Evolutionary conservation across 1,284 basidiomycete genomes (phyloP).

Genomic region (Fistulinella staudtii): DNA sequence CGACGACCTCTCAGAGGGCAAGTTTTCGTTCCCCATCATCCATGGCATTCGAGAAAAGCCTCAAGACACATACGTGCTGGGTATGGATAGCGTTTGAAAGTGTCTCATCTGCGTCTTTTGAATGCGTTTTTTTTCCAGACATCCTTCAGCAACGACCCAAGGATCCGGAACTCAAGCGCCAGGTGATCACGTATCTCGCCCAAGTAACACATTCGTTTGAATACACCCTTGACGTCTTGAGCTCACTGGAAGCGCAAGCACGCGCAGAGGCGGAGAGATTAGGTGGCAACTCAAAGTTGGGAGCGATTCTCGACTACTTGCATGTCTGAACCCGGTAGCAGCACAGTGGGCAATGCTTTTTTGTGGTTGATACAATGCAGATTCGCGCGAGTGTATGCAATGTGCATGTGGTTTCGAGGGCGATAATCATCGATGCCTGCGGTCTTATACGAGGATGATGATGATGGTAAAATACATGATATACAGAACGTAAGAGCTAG

Average conservation of each 20-base stretch:
- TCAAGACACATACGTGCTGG: constrained; percentile 75
- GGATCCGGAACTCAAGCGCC: constrained; percentile 71
- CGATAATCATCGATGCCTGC: too few relatives aligned
- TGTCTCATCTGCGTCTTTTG: neutral
- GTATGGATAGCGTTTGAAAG: constrained; percentile 45
- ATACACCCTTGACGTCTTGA: constrained; percentile 61
- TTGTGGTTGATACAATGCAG: too few relatives aligned
- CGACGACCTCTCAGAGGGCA: constrained; percentile 93
- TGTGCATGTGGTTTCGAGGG: too few relatives aligned
- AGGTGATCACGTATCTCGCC: constrained; percentile 74
- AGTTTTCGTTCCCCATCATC: constrained; percentile 93
- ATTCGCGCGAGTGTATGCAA: too few relatives aligned
- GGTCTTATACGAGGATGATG: too few relatives aligned
- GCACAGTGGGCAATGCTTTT: too few relatives aligned
- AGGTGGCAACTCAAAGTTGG: constrained; percentile 24
- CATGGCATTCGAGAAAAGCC: constrained; percentile 80
- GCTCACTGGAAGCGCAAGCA: constrained; percentile 49
- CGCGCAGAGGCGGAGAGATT: constrained; percentile 24
- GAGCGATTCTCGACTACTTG: constrained; percentile 23
- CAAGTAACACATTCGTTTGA: constrained; percentile 66
- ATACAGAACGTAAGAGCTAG: too few relatives aligned
- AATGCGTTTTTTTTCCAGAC: constrained; percentile 43
- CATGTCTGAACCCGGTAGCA: constrained; percentile 1
- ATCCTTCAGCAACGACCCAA: constrained; percentile 82
- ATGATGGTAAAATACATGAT: too few relatives aligned